These are phyloP conservation scores for Ceratocystis lukuohia DNA, from an alignment of 2,329 filamentous ascomycete species.

Conservation along the genomic window DNA sequence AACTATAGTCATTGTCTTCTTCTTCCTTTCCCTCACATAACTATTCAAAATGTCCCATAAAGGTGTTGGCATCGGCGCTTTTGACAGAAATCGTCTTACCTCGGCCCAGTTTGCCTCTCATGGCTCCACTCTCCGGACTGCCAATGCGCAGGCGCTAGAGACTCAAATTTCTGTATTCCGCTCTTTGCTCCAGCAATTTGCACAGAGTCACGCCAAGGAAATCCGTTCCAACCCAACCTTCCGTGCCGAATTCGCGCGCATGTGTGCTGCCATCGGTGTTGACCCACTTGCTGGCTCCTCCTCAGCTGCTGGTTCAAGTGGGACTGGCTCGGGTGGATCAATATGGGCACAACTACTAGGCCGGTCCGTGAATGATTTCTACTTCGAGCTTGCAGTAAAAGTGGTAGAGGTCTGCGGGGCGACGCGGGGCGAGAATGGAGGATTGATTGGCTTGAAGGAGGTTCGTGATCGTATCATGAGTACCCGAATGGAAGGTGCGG, in stretches of 20 bases:
- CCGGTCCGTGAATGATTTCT: slow-evolving; percentile 90
- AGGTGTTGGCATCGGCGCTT: slow-evolving; percentile 81
- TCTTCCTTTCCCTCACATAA: background rate
- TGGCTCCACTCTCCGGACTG: slow-evolving; percentile 71
- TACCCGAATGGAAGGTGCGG: slow-evolving; percentile 59
- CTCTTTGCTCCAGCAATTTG: slow-evolving; percentile 87
- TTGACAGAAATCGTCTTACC: slow-evolving; percentile 71
- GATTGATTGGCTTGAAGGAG: slow-evolving; percentile 73
- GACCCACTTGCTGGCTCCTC: slow-evolving; percentile 61
- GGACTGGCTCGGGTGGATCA: slow-evolving; percentile 42
- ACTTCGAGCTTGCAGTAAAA: slow-evolving; percentile 91
- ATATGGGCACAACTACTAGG: slow-evolving; percentile 91
- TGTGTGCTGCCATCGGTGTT: slow-evolving; percentile 94
- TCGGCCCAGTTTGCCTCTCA: slow-evolving; percentile 83
- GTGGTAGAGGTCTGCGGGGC: slow-evolving; percentile 85
- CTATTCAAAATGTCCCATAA: slow-evolving; percentile 49
- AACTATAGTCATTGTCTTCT: background rate
- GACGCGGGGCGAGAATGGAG: slow-evolving; percentile 82
- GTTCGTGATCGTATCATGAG: slow-evolving; percentile 62
- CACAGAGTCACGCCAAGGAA: slow-evolving; percentile 83
- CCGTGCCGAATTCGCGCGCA: slow-evolving; percentile 91
- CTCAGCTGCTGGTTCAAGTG: slow-evolving; percentile 25
- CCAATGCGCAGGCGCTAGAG: slow-evolving; percentile 72
- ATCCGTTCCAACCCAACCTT: slow-evolving; percentile 93
- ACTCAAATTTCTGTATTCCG: slow-evolving; percentile 95